Base-by-base conservation (phyloP, 2,329 filamentous ascomycete species). In the Didymella sp. region DNA sequence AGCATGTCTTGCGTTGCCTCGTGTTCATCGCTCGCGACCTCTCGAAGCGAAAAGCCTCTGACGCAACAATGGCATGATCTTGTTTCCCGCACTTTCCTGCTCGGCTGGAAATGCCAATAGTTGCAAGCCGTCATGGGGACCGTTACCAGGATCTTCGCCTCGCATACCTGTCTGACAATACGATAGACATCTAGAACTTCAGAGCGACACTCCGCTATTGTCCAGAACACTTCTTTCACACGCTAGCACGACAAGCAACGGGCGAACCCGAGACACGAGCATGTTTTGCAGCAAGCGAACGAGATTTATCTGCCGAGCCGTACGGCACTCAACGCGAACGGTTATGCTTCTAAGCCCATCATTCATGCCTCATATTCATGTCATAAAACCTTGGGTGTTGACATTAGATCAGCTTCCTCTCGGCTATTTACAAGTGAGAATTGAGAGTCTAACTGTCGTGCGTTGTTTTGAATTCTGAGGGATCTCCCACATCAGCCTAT, bases 61-160 rank as follows among this genome's bases (percentile, higher is more conserved):
- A 58, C 49, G 55, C 38, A 41, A 49, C 42, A 49, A 46, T 52
- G 41, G 17, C 44, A 33, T 43, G 30, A 52, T 53, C 25, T 30
- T 27, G 35, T 40, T 13, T 48, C 11, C 24, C 19, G 28, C 17
- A 38, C 24, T 44, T 41, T 41, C 45, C 38, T 45, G 11, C 28
- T 24, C 37, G 43, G 51, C 22, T 43, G 12, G 5, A 21, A 15
- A 25, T 42, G 27, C 27, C 37, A 21, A 35, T 35, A 47, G 35
- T 7, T 24, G 43, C 45, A 51, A 35, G 46, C 41, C 47, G 19
- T 37, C 47, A 46, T 56, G 54, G 37, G 38, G 42, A 51, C 35
- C 13, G 9, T 28, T 25, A 47, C 35, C 28, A 48, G n/a, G 19
- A 56, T 43, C 13, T 22, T 37, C 42, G 42, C 27, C 35, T 42